Evolutionary conservation across 108 stramenopile genomes (phyloP).

Genomic region (Chaetoceros muelleri): DNA sequence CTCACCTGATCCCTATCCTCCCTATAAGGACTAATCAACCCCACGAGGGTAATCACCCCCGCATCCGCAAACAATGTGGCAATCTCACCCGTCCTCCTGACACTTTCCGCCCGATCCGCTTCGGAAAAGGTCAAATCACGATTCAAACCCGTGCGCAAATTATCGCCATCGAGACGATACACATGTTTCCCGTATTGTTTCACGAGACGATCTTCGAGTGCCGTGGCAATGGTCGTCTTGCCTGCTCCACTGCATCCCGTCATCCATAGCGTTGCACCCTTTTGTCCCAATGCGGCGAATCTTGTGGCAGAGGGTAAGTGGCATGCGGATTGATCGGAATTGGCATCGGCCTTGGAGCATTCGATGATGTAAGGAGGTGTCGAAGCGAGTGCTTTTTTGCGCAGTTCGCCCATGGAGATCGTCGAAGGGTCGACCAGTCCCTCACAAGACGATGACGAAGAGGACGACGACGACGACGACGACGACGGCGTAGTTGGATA

Average conservation of each 20-base stretch:
- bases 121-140: conserved; percentile 90
- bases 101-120: conserved; percentile 91
- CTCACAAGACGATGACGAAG: not conserved
- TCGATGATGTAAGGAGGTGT: conserved; percentile 97
- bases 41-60: conserved; percentile 94
- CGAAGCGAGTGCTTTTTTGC: conserved; percentile 55
- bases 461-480: not conserved
- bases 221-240: conserved; percentile 96
- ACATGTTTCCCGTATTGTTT: conserved; percentile 93
- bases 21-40: conserved; percentile 91
- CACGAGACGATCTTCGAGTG: conserved; percentile 91
- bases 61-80: conserved; percentile 92
- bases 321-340: conserved; percentile 87
- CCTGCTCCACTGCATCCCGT: conserved; percentile 92
- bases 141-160: conserved; percentile 92
- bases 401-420: conserved; percentile 43
- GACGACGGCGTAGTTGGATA: conserved; percentile 5
- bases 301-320: conserved; percentile 81
- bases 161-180: conserved; percentile 96
- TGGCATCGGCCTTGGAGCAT: conserved; percentile 82
- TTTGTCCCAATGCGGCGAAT: conserved; percentile 87
- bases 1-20: conserved; percentile 87
- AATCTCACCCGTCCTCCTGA: conserved; percentile 93
- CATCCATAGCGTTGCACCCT: conserved; percentile 99
- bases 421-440: conserved; percentile 5